Evolutionary conservation across 208 protist genomes (phyloP), one percentile per base, ranked within the genome.

Genomic region (Crithidia thermophila): DNA sequence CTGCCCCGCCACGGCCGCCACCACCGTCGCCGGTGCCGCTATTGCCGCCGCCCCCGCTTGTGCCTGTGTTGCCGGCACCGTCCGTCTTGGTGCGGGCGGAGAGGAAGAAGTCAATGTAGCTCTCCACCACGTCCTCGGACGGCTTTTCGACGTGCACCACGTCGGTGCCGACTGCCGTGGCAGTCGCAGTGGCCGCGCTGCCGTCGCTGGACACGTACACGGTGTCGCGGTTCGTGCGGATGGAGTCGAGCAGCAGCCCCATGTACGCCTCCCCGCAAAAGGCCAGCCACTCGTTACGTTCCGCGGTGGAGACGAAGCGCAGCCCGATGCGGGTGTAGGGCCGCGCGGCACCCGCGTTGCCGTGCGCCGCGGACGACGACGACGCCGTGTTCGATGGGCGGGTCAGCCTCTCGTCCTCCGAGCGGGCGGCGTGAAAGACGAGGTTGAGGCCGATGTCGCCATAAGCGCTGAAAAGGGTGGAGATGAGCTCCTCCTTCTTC

Each of bases 61-160:
- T 6, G 20, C 14, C 30, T 37, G 20, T 4, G 55, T 25, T 58
- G 18, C 8, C 50, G 10, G 25, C 37, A 6, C 50, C 40, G 7
- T 76, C 73, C 9, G 43, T 31, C 5, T 61, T 67, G 16, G 65
- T 68, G 30, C 45, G 40, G 31, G 36, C 69, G 1, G 75, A 79
- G 34, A 91, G 79, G 60, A 86, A 86, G 46, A 91, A 91, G 61
- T 88, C 74, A 36, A 91, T 74, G 63, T 86, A 78, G n/a, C 53
- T 43, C 50, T 74, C 65, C 0, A 82, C 51, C 39, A 50, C 75
- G 16, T 77, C 75, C n/a, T 65, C 52, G 14, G 75, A 64, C 2
- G 66, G 72, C 21, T 56, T 65, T 36, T 59, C 62, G 16, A 71
- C 30, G 21, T 36, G 33, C 25, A 43, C 42, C 16, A 7, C 40